Base-by-base conservation (phyloP, 1,284 basidiomycete species). In the Laetiporus sulphureus region DNA sequence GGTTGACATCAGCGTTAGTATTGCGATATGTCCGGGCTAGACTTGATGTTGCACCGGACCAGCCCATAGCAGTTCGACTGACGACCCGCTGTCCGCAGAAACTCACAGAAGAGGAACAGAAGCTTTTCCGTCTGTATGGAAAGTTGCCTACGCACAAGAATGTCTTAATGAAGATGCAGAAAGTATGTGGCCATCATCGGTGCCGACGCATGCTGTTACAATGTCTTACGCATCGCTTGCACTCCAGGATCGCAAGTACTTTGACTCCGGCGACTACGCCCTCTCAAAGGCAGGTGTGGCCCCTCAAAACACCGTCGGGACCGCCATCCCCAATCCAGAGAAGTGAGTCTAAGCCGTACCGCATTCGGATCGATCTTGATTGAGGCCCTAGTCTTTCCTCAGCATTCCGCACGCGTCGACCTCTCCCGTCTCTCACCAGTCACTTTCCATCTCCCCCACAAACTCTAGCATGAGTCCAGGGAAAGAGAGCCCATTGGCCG, bases 231-330 rank as follows among this genome's bases (percentile, higher is more conserved):
- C 21, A 36, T 30, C 40, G 18, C 48, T 39, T 47, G 32, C 29
- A 39, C 31, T 48, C 16, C 56, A 96, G 91, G 93, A 96, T 64
- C 89, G 93, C 59, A 96, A 96, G 65, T 97, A 91, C 71, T 97
- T 97, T 64, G 93, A 97, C 67, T 97, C 94, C 46, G 94, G 94
- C 49, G 93, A 97, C 65, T 97, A 97, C 60, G 92, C 92, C 39
- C 74, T 97, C 54, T 93, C 91, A 42, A 96, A 97, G 66, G 94
- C 93, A 3, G 93, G 94, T 24, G 87, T 90, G 31, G 79, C 86
- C 18, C 84, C 91, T 35, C 87, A 91, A 62, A 90, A 78, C 59
- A 77, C 82, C 12, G 90, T 95, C 38, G 93, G 93, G 32, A 96
- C 91, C 21, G 87, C 91, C 36, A 96, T 96, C 54, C 93, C 93